Evolutionary conservation across 768 basidiomycete species (phyloP), one percentile per base, ranked within the genome.

Genomic region (Rhodosporidiobolus odoratus): DNA sequence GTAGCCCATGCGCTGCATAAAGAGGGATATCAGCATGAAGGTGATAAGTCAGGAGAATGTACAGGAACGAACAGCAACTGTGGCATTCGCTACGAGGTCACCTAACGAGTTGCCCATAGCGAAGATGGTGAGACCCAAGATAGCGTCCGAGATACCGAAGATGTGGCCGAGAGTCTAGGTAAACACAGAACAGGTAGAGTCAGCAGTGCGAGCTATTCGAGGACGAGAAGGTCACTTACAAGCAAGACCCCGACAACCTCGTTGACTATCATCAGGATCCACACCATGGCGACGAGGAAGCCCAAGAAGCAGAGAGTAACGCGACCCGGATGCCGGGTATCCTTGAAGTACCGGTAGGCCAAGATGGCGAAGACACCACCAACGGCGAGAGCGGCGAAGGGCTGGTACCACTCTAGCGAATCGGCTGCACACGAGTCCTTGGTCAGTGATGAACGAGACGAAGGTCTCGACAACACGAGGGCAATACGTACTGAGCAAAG

Each of bases 261-360:
- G 78, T 96, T 93, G 1, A 94, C 93, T 58, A 98, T 93, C 10
- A 90, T 92, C 87, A 97, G 94, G 75, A 99, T 97, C 95, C 96
- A 99, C 13, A 97, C 87, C 70, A 97, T 86, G 4, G 92, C 84
- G 35, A 95, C 88, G 30, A 88, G 78, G 81, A 99, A 99, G 0
- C 96, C 95, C 84, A 94, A 88, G 32, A 87, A 88, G 77, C 92
- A 95, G 16, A 93, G 84, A 16, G 85, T 83, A 80, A 92, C 83
- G 23, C 72, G 68, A 0, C 66, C 86, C 84, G 56, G 85, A 83
- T 21, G 84, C 77, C 9, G 84, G 82, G 71, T 86, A 4, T 90
- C 88, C 50, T 84, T 83, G 65, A 77, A 76, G 75, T 87, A 87
- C 0, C 86, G 77, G 9, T 85, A 79, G 3, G 91, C 88, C 2